phyloP scores from a whole-genome alignment of 352 stramenopile genomes.

The Phytophthora citrophthora region DNA sequence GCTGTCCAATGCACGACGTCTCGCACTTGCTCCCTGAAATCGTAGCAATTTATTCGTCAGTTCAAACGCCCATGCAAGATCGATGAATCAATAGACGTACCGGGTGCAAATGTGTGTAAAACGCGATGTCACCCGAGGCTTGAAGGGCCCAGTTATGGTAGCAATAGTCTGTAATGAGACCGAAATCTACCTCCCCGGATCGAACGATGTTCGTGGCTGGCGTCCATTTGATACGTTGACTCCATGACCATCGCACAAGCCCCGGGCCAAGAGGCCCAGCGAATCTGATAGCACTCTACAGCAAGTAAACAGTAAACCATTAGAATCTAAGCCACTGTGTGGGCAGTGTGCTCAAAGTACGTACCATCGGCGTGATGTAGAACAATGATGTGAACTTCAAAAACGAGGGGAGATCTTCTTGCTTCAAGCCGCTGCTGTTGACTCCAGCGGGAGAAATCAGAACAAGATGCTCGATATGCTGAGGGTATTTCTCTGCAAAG shows the following conservation, averaged over 20 bases:
- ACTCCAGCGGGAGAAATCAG: conserved; percentile 79
- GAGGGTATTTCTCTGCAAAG: conserved; percentile 74
- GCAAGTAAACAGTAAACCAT: background rate
- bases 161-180: conserved; percentile 73
- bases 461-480: conserved; percentile 77
- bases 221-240: conserved; percentile 64
- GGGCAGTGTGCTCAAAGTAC: background rate
- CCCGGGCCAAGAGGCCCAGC: conserved; percentile 60
- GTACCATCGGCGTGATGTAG: conserved; percentile 79
- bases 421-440: conserved; percentile 42
- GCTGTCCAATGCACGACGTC: conserved; percentile 51
- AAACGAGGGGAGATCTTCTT: conserved; percentile 51
- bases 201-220: conserved; percentile 77
- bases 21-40: conserved; percentile 56
- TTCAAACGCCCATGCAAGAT: background rate
- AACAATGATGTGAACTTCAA: conserved; percentile 44
- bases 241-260: conserved; percentile 66
- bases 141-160: conserved; percentile 87
- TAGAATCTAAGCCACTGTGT: too few species aligned
- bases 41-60: conserved; percentile 7
- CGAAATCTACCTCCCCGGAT: conserved; percentile 70
- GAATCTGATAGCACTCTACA: conserved; percentile 68
- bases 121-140: conserved; percentile 69
- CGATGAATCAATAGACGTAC: conserved; percentile 28
- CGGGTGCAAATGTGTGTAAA: conserved; percentile 81